Conservation (phyloP, 2,329 filamentous ascomycete genomes). For the Esteya vermicola region DNA sequence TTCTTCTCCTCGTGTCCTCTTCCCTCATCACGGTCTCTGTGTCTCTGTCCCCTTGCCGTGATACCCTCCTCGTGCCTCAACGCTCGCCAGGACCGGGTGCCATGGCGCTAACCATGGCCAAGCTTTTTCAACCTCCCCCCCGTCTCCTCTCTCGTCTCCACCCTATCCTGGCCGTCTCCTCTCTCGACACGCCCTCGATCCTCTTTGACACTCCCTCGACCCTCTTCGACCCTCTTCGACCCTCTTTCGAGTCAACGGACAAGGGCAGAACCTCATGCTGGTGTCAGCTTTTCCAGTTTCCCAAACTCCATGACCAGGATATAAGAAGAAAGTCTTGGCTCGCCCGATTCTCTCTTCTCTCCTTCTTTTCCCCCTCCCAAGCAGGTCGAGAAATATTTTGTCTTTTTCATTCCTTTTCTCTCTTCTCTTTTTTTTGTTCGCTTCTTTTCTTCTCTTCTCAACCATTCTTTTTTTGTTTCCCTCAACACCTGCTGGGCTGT, state of each 20-base stretch:
- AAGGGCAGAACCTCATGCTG: background rate
- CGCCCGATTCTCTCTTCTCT: conserved; percentile 19
- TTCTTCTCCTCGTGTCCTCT: background rate
- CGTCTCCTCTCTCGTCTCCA: background rate
- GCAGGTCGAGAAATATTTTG: background rate
- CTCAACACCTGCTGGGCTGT: conserved; percentile 21
- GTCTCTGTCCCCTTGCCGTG: no score
- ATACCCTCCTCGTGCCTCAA: no score
- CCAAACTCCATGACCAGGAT: background rate
- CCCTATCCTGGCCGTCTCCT: background rate
- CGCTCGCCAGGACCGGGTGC: background rate
- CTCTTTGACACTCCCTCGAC: no score
- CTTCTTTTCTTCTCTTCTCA: conserved; percentile 12
- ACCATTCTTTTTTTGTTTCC: conserved; percentile 27
- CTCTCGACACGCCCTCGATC: no score
- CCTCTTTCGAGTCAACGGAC: background rate
- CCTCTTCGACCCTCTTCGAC: no score
- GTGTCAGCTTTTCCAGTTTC: background rate
- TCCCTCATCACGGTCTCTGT: background rate
- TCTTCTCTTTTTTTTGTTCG: conserved; percentile 17
- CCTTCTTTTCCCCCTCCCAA: background rate
- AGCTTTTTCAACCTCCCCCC: background rate
- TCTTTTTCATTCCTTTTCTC: conserved; percentile 14
- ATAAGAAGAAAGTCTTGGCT: conserved; percentile 24
- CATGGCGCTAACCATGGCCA: background rate